Evolutionary conservation across 352 stramenopile genomes (phyloP), one percentile per base, ranked within the genome.

Genomic region (Pythium biforme): DNA sequence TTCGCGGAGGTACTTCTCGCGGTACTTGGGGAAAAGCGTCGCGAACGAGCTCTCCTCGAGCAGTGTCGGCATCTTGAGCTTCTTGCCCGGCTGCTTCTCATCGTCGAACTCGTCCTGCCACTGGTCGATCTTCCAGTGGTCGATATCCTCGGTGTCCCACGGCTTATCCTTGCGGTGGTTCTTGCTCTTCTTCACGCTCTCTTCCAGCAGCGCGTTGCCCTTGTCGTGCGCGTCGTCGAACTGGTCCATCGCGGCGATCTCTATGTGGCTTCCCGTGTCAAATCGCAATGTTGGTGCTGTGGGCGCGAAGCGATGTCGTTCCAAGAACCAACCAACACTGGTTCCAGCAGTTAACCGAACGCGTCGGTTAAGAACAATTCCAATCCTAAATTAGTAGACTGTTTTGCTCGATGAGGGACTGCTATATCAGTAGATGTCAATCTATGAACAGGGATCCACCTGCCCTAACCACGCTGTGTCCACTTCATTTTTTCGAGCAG

Each of bases 21-120:
- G 85, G 76, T 99, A 99, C 72, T 99, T 98, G 40, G 98, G 98
- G 74, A 99, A 99, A 17, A 99, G 89, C 55, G 97, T 99, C 39
- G 97, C 98, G 76, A 99, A 99, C 55, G 89, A 98, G 43, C 91
- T 98, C 83, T 99, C 98, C 75, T 99, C 97, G 26, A 99, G 79
- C 59, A 99, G 87, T 22, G 85, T 81, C 15, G 79, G 77, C 79
- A 92, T 88, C 45, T 66, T 69, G 56, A 76, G 57, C 64, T 75
- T 86, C 71, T 88, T 81, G 52, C 73, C 75, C 15, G 70, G 72
- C 64, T 91, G 83, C 67, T 97, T 83, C 27, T 95, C 89, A 49
- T 96, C 77, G 27, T 98, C 64, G 22, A 87, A 34, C 64, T 92
- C 76, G 23, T 92, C 81, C 51, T 85, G 49, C 75, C 84, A 90